These are phyloP conservation scores for Pseudogymnoascus sp. DNA, from an alignment of 2,329 filamentous ascomycete species.

Conservation along the genomic window DNA sequence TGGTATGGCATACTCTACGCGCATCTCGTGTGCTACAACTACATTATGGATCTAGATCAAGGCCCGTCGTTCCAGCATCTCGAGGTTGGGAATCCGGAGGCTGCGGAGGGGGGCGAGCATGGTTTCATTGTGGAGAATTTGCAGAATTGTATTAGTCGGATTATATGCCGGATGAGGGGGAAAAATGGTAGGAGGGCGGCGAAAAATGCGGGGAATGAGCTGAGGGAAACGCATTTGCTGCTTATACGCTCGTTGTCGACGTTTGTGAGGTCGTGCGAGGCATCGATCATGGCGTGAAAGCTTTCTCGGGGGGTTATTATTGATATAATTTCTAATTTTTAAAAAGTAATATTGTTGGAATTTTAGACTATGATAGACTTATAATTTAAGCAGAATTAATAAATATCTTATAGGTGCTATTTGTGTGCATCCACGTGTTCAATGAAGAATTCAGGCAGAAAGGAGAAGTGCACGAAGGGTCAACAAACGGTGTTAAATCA, in stretches of 20 bases:
- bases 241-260: background rate
- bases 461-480: no score
- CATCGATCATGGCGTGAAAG: background rate
- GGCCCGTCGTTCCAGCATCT: background rate
- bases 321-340: background rate
- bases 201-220: background rate
- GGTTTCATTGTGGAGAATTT: slow-evolving; percentile 7
- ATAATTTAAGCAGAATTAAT: background rate
- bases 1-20: slow-evolving; percentile 22
- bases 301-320: background rate
- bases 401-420: no score
- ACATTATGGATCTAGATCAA: slow-evolving; percentile 13
- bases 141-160: background rate
- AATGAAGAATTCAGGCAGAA: no score
- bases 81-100: slow-evolving; percentile 1
- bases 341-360: background rate
- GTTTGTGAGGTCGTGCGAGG: background rate
- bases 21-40: slow-evolving; percentile 23
- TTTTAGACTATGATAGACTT: background rate
- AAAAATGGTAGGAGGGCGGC: background rate
- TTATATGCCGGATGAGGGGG: slow-evolving; percentile 3
- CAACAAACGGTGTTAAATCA: no score
- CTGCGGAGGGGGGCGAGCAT: background rate
- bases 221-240: background rate
- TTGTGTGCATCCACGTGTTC: no score